A percentile compares a stretch with the other conserved stretches of the same genome.
These are phyloP conservation scores for Arthonia radiata DNA, from an alignment of 495 filamentous ascomycete genomes.

Conservation along the genomic window DNA sequence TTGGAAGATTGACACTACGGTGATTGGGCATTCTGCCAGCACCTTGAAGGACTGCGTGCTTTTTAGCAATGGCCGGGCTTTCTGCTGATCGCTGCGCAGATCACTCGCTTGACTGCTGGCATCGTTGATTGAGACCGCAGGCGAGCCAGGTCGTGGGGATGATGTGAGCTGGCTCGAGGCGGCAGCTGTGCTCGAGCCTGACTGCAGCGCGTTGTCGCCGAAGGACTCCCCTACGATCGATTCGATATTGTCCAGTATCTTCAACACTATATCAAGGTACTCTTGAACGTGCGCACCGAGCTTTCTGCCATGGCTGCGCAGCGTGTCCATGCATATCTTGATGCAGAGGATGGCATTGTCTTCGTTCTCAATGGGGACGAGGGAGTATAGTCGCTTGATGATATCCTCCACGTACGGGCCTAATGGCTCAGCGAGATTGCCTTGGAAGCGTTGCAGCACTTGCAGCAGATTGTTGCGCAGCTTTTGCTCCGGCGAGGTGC, in stretches of 20 bases:
- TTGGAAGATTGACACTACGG: constrained; percentile 96
- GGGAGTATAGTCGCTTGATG: constrained; percentile 65
- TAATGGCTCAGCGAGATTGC: constrained; percentile 49
- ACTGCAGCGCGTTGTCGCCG: constrained; percentile 36
- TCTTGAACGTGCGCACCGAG: constrained; percentile 58
- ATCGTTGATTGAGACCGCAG: constrained; percentile 38
- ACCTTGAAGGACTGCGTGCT: constrained; percentile 99
- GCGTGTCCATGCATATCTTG: constrained; percentile 91
- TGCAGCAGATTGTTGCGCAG: constrained; percentile 78
- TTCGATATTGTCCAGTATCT: constrained; percentile 87
- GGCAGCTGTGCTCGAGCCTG: constrained; percentile 27
- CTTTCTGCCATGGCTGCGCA: constrained; percentile 71
- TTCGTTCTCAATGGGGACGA: constrained; percentile 83
- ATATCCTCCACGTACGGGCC: constrained; percentile 69
- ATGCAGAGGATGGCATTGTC: constrained; percentile 95
- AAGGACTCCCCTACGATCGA: constrained; percentile 82
- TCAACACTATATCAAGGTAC: constrained; percentile 76
- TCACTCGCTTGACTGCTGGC: too few relatives aligned
- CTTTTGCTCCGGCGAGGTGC: constrained; percentile 66
- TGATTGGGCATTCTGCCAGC: constrained; percentile 89
- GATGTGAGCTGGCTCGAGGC: constrained; percentile 40
- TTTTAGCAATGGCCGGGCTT: constrained; percentile 51
- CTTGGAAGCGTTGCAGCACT: constrained; percentile 78
- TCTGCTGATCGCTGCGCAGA: constrained; percentile 53
- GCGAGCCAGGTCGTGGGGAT: constrained; percentile 72